These are phyloP conservation scores for Lasiodiplodia sp. DNA, from an alignment of 2,329 filamentous ascomycete species.

Conservation along the genomic window DNA sequence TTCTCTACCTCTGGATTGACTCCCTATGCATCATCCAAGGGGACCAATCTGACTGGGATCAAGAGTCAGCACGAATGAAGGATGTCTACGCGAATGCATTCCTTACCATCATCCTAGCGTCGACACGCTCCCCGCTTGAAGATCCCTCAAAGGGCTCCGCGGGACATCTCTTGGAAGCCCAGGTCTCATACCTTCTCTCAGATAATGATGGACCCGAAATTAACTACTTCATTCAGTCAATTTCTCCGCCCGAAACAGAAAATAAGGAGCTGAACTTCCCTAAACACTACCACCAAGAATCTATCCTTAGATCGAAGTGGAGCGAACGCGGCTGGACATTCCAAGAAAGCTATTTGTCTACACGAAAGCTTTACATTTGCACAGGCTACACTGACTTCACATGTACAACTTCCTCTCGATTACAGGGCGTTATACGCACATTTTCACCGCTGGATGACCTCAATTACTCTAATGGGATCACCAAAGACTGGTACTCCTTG, in stretches of 20 bases:
- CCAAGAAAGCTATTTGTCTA: too few species aligned
- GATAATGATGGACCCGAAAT: not conserved
- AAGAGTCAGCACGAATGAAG: not conserved
- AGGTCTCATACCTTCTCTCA: not conserved
- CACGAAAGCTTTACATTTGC: too few species aligned
- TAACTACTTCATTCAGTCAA: too few species aligned
- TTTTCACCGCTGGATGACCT: not conserved
- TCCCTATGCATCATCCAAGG: not conserved
- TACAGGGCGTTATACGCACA: not conserved
- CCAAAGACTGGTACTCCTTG: not conserved
- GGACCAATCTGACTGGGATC: not conserved
- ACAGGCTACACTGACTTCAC: too few species aligned
- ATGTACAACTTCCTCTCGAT: too few species aligned
- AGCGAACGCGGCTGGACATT: too few species aligned
- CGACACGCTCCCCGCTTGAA: not conserved
- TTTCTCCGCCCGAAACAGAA: too few species aligned
- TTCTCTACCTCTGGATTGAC: not conserved
- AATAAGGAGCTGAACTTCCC: too few species aligned
- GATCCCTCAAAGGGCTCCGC: not conserved
- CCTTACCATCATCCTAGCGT: not conserved
- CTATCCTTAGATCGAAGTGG: too few species aligned
- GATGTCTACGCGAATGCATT: not conserved
- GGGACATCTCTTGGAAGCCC: too few species aligned
- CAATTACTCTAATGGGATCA: too few species aligned
- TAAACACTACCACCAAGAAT: too few species aligned